Percentiles rank a stretch among this genome's conserved stretches.
These are phyloP conservation scores for Cenchrus fungigraminus DNA, from an alignment of 176 grass and related monocot species.

Conservation along the genomic window DNA sequence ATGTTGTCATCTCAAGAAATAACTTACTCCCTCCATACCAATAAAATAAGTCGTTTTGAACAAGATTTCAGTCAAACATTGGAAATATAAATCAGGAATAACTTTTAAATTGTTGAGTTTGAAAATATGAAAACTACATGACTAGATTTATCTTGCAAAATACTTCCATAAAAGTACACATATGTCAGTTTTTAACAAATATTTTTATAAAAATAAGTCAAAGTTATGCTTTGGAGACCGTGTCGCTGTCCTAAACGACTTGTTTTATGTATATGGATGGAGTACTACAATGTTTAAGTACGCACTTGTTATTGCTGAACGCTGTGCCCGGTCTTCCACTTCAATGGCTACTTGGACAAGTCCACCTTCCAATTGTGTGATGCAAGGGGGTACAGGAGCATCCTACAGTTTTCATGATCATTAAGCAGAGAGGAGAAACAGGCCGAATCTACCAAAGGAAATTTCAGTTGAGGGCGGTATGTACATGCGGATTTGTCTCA, in stretches of 20 bases:
- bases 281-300: not conserved
- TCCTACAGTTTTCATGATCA: slow-evolving; percentile 57
- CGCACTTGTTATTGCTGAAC: slow-evolving; percentile 95
- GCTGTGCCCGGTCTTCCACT: slow-evolving; percentile 95
- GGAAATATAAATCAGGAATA: too few relatives aligned
- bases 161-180: too few relatives aligned
- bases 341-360: slow-evolving; percentile 99
- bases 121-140: too few relatives aligned
- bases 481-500: slow-evolving; percentile 98
- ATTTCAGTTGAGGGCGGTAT: not conserved
- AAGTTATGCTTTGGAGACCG: too few relatives aligned
- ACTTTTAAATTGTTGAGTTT: too few relatives aligned
- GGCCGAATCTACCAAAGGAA: slow-evolving; percentile 38
- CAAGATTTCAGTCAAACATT: too few relatives aligned
- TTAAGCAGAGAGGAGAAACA: slow-evolving; percentile 18
- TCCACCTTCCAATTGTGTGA: slow-evolving; percentile 86
- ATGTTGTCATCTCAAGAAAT: not conserved
- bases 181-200: too few relatives aligned
- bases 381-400: slow-evolving; percentile 96
- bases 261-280: too few relatives aligned
- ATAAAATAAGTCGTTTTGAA: too few relatives aligned
- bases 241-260: too few relatives aligned
- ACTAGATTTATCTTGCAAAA: too few relatives aligned
- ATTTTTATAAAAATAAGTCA: too few relatives aligned
- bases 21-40: not conserved